These are phyloP conservation scores for Debaryomyces sp. DNA, from an alignment of 1,139 yeast species.

Conservation along the genomic window DNA sequence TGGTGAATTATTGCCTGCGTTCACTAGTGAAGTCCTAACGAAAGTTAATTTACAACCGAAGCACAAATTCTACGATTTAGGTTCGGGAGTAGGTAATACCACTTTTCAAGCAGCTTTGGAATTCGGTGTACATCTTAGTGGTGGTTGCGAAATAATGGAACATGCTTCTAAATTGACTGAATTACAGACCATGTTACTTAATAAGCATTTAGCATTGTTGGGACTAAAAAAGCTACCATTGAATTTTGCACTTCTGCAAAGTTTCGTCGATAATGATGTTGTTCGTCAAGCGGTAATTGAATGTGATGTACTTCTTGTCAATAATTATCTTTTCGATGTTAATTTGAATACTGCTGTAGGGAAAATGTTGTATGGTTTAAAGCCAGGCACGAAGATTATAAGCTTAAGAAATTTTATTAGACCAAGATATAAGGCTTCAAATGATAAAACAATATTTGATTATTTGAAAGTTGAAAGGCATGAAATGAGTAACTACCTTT, in stretches of 20 bases:
- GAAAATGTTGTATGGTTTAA: conserved; percentile 60
- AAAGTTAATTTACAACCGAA: conserved; percentile 59
- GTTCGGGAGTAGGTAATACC: conserved; percentile 94
- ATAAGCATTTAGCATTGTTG: conserved; percentile 57
- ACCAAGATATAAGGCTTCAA: conserved; percentile 55
- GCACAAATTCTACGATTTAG: conserved; percentile 76
- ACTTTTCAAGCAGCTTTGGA: conserved; percentile 88
- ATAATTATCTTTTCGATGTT: conserved; percentile 82
- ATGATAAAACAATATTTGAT: conserved; percentile 62
- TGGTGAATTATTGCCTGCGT: conserved; percentile 85
- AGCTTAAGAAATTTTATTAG: conserved; percentile 76
- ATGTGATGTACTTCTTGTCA: conserved; percentile 75
- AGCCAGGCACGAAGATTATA: conserved; percentile 76
- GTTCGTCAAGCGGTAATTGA: conserved; percentile 57
- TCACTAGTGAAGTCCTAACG: conserved; percentile 67
- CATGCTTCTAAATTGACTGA: conserved; percentile 74
- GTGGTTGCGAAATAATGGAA: conserved; percentile 89
- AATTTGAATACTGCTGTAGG: conserved; percentile 70
- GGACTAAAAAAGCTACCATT: conserved; percentile 65
- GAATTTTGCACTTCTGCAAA: conserved; percentile 62
- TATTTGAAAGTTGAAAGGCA: conserved; percentile 64
- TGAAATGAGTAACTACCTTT: conserved; percentile 62
- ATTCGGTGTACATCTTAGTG: conserved; percentile 72
- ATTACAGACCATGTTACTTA: conserved; percentile 59
- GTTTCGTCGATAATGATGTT: conserved; percentile 66